Percentiles rank a stretch among this genome's conserved stretches.
These are phyloP conservation scores for Hortiboletus flavorubellus DNA, from an alignment of 768 basidiomycete genomes.

Conservation along the genomic window DNA sequence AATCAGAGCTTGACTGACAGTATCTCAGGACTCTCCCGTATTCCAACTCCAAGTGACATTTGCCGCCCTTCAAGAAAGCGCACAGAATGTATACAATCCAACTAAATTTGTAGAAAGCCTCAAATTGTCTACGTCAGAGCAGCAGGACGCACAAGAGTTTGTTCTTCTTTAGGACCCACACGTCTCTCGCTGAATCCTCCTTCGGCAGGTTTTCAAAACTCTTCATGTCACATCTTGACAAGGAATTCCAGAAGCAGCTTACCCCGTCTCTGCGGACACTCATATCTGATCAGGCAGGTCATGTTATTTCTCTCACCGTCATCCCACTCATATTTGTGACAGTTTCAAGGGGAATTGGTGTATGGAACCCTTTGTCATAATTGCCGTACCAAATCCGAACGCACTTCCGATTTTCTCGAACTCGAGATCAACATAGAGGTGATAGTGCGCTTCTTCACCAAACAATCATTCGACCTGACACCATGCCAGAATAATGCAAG, in stretches of 20 bases:
- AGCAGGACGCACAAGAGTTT: conserved; percentile 97
- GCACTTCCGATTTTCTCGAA: conserved; percentile 73
- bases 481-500: conserved; percentile 57
- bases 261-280: conserved; percentile 60
- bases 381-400: conserved; percentile 70
- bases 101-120: conserved; percentile 81
- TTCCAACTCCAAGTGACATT: conserved; percentile 80
- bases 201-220: conserved; percentile 82
- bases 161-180: conserved; percentile 19
- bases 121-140: conserved; percentile 75
- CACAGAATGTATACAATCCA: conserved; percentile 75
- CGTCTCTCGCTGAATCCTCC: conserved; percentile 4
- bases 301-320: not conserved
- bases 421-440: conserved; percentile 85
- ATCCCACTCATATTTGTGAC: conserved; percentile 6
- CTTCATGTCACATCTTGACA: conserved; percentile 86
- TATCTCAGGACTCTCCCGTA: conserved; percentile 65
- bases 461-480: not conserved
- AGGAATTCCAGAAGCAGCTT: conserved; percentile 82
- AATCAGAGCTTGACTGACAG: not conserved
- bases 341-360: conserved; percentile 87
- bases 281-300: conserved; percentile 65
- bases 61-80: conserved; percentile 77
- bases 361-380: conserved; percentile 76
- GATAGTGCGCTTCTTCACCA: not conserved